These are phyloP conservation scores for Aristolochia fimbriata DNA, from an alignment of 164 flowering plant species.

Conservation along the genomic window DNA sequence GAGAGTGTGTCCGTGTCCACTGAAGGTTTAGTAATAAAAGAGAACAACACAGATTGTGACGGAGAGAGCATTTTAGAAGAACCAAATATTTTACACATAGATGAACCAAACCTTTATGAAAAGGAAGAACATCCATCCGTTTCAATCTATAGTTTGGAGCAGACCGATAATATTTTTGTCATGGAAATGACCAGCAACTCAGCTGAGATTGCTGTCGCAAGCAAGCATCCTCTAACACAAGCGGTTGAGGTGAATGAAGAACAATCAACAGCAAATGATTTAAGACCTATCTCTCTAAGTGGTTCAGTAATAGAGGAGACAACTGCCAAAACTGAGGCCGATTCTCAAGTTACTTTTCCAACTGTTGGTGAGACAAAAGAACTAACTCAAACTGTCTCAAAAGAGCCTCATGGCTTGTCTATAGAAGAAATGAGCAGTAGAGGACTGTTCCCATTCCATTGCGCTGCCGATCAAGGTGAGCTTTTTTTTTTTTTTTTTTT, in stretches of 20 bases:
- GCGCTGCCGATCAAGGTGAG: not conserved
- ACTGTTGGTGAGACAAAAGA: not conserved
- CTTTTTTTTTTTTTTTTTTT: not conserved
- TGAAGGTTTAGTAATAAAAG: not conserved
- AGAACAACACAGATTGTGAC: not conserved
- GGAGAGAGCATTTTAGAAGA: not conserved
- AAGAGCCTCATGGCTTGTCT: not conserved
- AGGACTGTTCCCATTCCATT: not conserved
- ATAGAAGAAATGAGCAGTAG: too few species aligned
- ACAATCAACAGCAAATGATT: not conserved
- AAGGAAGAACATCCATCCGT: too few species aligned
- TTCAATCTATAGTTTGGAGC: too few species aligned
- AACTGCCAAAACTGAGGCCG: not conserved
- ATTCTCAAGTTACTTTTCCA: not conserved
- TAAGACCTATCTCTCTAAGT: not conserved
- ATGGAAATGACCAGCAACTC: not conserved
- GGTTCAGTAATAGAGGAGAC: not conserved
- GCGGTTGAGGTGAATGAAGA: not conserved
- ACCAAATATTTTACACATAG: not conserved
- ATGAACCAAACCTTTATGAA: too few species aligned
- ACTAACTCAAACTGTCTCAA: not conserved
- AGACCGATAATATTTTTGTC: too few species aligned
- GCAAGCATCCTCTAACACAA: not conserved
- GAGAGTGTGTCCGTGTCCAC: not conserved
- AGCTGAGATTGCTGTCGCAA: not conserved